Conservation (phyloP, 2,329 filamentous ascomycete species). For the Fusarium nodosum region DNA sequence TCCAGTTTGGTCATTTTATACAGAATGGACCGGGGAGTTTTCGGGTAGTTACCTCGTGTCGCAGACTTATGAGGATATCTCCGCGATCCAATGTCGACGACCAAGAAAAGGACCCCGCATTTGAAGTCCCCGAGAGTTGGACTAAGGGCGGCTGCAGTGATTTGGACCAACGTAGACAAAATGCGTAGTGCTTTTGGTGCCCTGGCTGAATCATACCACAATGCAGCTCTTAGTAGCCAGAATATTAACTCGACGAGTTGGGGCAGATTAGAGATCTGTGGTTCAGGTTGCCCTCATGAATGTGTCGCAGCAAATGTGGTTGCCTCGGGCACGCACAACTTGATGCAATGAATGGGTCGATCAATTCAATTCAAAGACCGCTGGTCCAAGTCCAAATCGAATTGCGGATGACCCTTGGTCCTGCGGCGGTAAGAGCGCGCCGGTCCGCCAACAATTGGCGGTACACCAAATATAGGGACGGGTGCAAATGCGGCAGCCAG, state of each 20-base stretch:
- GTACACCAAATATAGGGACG: conserved; percentile 9
- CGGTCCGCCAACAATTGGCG: conserved; percentile 51
- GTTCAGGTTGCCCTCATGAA: conserved; percentile 21
- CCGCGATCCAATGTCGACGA: conserved; percentile 12
- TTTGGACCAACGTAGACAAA: background rate
- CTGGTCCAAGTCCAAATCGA: conserved; percentile 46
- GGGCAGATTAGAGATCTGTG: background rate
- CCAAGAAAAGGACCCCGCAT: conserved; percentile 32
- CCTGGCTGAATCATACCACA: background rate
- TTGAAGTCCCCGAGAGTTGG: conserved; percentile 4
- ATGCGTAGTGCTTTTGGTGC: background rate
- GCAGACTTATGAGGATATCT: conserved; percentile 38
- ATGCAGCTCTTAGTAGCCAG: background rate
- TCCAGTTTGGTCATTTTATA: conserved; percentile 35
- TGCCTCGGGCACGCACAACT: conserved; percentile 46
- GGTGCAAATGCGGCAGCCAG: conserved; percentile 6
- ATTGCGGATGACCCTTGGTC: conserved; percentile 51
- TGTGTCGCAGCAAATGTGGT: conserved; percentile 48
- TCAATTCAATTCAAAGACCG: conserved; percentile 19
- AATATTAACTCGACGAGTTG: background rate
- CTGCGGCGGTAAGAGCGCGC: conserved; percentile 56
- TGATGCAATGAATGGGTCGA: conserved; percentile 33
- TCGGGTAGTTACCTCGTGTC: conserved; percentile 47
- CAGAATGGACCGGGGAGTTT: conserved; percentile 51
- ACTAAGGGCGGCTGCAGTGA: background rate